Evolutionary conservation across 208 protist species (phyloP), one percentile per base, ranked within the genome.

Genomic region (Trypanosoma scelopori): DNA sequence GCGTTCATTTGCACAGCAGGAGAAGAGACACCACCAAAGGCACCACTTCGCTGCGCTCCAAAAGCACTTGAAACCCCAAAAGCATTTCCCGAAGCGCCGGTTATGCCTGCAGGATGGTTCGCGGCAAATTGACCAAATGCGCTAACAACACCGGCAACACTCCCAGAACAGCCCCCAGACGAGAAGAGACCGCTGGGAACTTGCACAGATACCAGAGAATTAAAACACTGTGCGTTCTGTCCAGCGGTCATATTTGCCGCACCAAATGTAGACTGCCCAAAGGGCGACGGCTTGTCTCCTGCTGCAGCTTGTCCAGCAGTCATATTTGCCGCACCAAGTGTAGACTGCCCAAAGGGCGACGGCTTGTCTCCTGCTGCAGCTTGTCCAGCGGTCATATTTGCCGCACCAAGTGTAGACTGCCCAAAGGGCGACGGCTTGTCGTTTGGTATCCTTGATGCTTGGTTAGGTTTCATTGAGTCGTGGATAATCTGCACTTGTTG

Each of bases 61-160:
- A 76, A 76, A 22, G 53, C 59, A 75, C 50, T 62, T 47, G 52
- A 23, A 18, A 15, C 35, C 3, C 39, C 63, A 49, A 59, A 66
- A 27, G 45, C 35, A 7, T 32, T 23, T 4, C 41, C 65, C 23
- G 1, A 1, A 46, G 30, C 50, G 16, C 11, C 11, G 30, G 50
- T n/a, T 22, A 20, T 12, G 12, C 32, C 13, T 20, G 13, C n/a
- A 30, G 48, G 20, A 32, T 28, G 22, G 7, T 5, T 55, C 46
- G 16, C 55, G n/a, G 18, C 32, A n/a, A n/a, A n/a, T n/a, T n/a
- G n/a, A n/a, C n/a, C 65, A 25, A 71, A 76, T 0, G 50, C 64
- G 15, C 53, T 61, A 20, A 37, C 2, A 37, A 4, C 35, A 25
- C 37, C 7, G 43, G 18, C 45, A 55, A 37, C 48, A 56, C 9